Evolutionary conservation across 495 filamentous ascomycete genomes (phyloP), one percentile per base, ranked within the genome.

Genomic region (Xylaria curta): DNA sequence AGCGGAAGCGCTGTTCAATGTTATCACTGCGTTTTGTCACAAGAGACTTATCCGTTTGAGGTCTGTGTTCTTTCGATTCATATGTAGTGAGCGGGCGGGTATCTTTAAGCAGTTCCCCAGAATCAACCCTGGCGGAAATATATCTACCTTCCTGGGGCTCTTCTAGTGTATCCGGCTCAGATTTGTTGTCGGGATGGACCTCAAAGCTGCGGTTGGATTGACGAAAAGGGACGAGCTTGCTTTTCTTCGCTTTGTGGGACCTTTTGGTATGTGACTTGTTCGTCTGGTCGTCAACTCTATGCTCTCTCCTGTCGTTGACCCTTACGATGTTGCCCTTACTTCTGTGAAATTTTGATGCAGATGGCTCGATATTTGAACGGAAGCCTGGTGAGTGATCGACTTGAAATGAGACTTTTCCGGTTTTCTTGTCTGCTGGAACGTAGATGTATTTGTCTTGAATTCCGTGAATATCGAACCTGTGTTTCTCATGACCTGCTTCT

Each of bases 211-310:
- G 63, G 21, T 38, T 53, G 2, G 13, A 28, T 38, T 12, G 44
- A 17, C 44, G 46, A 66, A 66, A 66, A 53, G 4, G 63, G 19
- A 15, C 17, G 36, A 66, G 46, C 46, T 40, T 40, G 46, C 42
- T 66, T n/a, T 21, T 66, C 15, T 51, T 53, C 2, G 61, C 40
- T 3, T 1, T 38, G 8, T 51, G 63, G 10, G 63, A 53, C 2
- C 28, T 3, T 24, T 53, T 66, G 17, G 31, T 15, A 4, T 53
- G 44, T 1, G 26, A 13, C 12, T 44, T 24, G 0, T 17, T 21
- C 10, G 6, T 51, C 17, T 66, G 46, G 10, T 12, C 4, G 9
- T 26, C 10, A 15, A 8, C 44, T 66, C 28, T 19, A 26, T 36
- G 5, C 4, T 49, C 6, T 33, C 1, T 15, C 10, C n/a, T 38